Evolutionary conservation across 2,329 filamentous ascomycete species (phyloP).

Genomic region (Monilinia polystroma): DNA sequence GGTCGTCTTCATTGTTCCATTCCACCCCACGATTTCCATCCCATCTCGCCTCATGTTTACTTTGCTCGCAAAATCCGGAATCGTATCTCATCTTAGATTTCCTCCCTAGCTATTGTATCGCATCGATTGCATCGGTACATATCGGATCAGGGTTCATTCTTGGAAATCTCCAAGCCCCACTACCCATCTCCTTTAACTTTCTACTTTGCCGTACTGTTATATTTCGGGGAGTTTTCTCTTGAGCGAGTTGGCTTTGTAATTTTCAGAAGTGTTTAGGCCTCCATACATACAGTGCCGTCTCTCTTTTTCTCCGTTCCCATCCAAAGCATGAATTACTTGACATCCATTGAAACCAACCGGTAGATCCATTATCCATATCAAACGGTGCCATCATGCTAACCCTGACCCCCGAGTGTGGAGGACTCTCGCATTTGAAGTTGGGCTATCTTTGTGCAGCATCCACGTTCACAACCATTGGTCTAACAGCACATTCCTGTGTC

Average conservation of each 20-base stretch:
- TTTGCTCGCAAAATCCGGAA: conserved; percentile 6
- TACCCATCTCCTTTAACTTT: conserved; percentile 8
- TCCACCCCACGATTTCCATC: not conserved
- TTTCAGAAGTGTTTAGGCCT: not conserved
- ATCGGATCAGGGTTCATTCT: conserved; percentile 15
- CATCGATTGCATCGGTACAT: conserved; percentile 11
- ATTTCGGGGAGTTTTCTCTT: conserved; percentile 4
- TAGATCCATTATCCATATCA: conserved; percentile 13
- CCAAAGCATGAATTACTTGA: not conserved
- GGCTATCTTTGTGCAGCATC: conserved; percentile 16
- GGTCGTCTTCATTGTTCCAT: conserved; percentile 2
- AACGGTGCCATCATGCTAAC: conserved; percentile 9
- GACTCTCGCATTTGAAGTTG: conserved; percentile 16
- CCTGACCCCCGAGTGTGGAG: conserved; percentile 15
- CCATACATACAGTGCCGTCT: not conserved
- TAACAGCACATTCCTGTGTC: not conserved
- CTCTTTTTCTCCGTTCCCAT: not conserved
- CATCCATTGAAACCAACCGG: not conserved
- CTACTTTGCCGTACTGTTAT: not conserved
- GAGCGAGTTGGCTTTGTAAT: not conserved
- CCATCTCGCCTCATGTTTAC: conserved; percentile 7
- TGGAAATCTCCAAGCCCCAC: conserved; percentile 8
- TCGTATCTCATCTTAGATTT: not conserved
- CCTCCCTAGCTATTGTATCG: not conserved
- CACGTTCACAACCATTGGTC: conserved; percentile 1